Base-by-base conservation (phyloP, 768 basidiomycete species). In the Guyanaporus albipodus region DNA sequence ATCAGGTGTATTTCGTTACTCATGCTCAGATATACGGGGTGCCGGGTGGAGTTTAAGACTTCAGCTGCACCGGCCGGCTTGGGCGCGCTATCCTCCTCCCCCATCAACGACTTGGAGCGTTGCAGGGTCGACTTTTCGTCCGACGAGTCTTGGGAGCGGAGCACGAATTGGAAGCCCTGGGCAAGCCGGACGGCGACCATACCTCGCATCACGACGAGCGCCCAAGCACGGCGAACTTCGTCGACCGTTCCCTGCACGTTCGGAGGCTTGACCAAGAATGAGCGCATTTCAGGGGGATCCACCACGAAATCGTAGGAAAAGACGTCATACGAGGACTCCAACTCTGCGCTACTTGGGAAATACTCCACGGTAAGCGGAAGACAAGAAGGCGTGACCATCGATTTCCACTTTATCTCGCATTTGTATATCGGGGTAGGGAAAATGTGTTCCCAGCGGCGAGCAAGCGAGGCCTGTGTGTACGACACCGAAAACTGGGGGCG, bases 1-100 rank as follows among this genome's bases (percentile, higher is more conserved):
- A 99, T 83, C 21, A 87, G 76, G 66, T 98, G 95, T 34, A 98
- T 91, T 67, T 95, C 91, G 62, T 97, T 95, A 62, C 85, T 86
- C 80, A 94, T 93, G 56, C 91, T 91, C 44, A 98, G 75, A 69
- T 87, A 98, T 7, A 96, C 84, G 1, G 92, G 85, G 41, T 86
- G 80, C 31, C 66, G 67, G 32, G 83, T 77, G 0, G 76, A 75
- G 38, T 68, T 70, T 55, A 85, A 70, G 41, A 86, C 77, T 36
- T 84, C 82, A 3, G 85, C 78, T 2, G 85, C 80, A 4, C 87
- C 86, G 31, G 62, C 59, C 3, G 82, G 82, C 56, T 76, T 78
- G 2, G 79, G 77, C 4, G 65, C 70, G 33, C 70, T 55, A 17
- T 81, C 69, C 33, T 74, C 83, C 31, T 84, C 83, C 0, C 71